phyloP scores from a whole-genome alignment of 2,329 filamentous ascomycete genomes.

The Sporothrix sp. region DNA sequence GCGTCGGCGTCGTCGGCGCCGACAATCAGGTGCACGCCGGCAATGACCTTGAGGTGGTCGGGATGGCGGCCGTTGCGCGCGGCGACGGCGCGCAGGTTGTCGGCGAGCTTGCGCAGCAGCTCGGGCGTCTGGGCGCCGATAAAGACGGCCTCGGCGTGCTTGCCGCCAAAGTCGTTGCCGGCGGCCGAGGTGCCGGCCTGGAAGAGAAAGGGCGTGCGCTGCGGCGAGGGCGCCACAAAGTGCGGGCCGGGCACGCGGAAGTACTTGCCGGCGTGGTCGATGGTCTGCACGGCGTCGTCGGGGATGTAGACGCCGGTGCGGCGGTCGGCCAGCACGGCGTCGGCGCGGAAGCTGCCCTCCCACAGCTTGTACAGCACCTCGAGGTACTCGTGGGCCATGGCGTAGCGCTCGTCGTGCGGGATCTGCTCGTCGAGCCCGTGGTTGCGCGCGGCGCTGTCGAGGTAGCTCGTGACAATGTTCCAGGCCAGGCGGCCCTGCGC shows the following conservation, averaged over 20 bases:
- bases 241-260: constrained; percentile 21
- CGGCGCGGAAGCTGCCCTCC: constrained; percentile 13
- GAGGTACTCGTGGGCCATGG: constrained; percentile 18
- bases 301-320: constrained; percentile 9
- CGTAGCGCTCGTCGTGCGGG: constrained; percentile 20
- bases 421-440: constrained; percentile 11
- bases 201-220: constrained; percentile 19
- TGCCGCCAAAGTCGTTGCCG: constrained; percentile 18
- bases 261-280: constrained; percentile 15
- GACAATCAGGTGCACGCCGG: constrained; percentile 15
- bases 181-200: constrained; percentile 20
- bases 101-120: constrained; percentile 6
- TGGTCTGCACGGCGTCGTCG: constrained; percentile 11
- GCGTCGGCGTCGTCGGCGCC: neutral
- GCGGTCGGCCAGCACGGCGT: constrained; percentile 14
- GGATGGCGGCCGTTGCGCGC: constrained; percentile 23
- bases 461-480: constrained; percentile 20
- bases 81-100: constrained; percentile 13
- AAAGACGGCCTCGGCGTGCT: constrained; percentile 22
- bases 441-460: constrained; percentile 14
- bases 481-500: constrained; percentile 12
- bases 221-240: constrained; percentile 7
- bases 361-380: constrained; percentile 19
- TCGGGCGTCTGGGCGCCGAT: constrained; percentile 16
- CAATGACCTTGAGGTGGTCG: constrained; percentile 18